Percentiles rank a stretch among this genome's conserved stretches.
These are phyloP conservation scores for Boletus rubropictus DNA, from an alignment of 768 basidiomycete species.

Conservation along the genomic window DNA sequence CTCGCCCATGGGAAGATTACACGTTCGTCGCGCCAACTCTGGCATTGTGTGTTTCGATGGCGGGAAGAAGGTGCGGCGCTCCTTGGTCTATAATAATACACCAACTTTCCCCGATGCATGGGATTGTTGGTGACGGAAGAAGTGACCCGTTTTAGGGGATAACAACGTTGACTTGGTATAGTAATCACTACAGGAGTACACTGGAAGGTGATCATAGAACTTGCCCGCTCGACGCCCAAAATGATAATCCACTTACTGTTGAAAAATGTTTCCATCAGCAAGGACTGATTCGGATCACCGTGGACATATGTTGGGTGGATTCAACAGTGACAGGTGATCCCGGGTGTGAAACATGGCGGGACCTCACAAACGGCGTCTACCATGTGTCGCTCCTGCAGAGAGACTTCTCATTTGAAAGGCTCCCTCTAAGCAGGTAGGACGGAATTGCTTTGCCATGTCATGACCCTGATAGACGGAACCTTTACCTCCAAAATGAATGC, in stretches of 20 bases:
- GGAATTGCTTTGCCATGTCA: neutral
- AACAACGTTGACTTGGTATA: neutral
- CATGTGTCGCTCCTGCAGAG: conserved; percentile 2
- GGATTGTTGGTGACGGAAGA: neutral
- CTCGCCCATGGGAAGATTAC: neutral
- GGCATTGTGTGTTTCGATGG: conserved; percentile 1
- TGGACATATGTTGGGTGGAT: conserved; percentile 4
- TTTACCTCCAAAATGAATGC: conserved; percentile 3
- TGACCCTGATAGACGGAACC: conserved; percentile 5
- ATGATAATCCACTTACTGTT: conserved; percentile 4
- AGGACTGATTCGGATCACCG: conserved; percentile 4
- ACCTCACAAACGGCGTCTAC: neutral
- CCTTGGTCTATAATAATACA: neutral
- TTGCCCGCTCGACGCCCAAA: neutral
- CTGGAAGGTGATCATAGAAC: too few relatives aligned
- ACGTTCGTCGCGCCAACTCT: conserved; percentile 5
- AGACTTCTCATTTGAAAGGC: conserved; percentile 2
- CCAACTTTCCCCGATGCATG: neutral
- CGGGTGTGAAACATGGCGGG: neutral
- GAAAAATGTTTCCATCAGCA: conserved; percentile 1
- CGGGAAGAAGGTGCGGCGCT: neutral
- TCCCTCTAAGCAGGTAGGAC: neutral
- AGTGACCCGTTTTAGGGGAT: neutral
- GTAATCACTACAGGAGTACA: neutral
- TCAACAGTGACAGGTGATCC: conserved; percentile 1